Conservation (phyloP, 2,329 filamentous ascomycete genomes). For the Davidsoniella virescens region DNA sequence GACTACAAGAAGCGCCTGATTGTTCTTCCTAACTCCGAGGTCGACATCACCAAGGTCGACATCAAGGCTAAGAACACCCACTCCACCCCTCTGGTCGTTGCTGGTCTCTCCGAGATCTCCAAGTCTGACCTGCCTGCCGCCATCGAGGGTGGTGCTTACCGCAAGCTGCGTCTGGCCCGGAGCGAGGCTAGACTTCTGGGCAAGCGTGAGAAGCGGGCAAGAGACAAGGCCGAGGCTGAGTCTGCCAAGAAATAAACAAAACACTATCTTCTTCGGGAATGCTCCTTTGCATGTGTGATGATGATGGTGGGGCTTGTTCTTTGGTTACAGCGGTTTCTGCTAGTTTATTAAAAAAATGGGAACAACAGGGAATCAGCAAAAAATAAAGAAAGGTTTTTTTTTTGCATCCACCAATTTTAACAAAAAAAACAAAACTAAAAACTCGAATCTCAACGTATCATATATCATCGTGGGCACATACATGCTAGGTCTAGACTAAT, state of each 20-base stretch:
- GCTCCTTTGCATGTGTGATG: slow-evolving; percentile 3
- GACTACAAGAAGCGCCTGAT: slow-evolving; percentile 93
- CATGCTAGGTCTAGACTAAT: too few species aligned
- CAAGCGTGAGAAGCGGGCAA: slow-evolving; percentile 81
- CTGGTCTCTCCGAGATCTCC: slow-evolving; percentile 57
- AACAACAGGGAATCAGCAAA: slow-evolving; percentile 9
- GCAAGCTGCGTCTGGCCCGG: slow-evolving; percentile 68
- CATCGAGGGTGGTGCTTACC: slow-evolving; percentile 71
- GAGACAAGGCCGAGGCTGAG: slow-evolving; percentile 74
- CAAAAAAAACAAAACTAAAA: slow-evolving; percentile 2
- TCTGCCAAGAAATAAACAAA: slow-evolving; percentile 72
- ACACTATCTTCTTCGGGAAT: slow-evolving; percentile 14
- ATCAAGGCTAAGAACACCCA: slow-evolving; percentile 32
- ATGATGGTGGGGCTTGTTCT: slow-evolving; percentile 5
- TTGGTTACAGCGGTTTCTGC: slow-evolving; percentile 12
- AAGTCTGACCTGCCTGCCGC: slow-evolving; percentile 65
- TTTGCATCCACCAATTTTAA: slow-evolving; percentile 7
- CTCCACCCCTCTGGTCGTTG: slow-evolving; percentile 53
- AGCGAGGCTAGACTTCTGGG: slow-evolving; percentile 68
- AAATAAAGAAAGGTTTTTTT: slow-evolving; percentile 23
- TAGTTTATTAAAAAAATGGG: slow-evolving; percentile 10
- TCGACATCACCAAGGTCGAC: slow-evolving; percentile 55
- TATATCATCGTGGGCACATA: too few species aligned
- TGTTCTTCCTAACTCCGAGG: slow-evolving; percentile 75
- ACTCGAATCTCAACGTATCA: too few species aligned